Evolutionary conservation across 2,329 filamentous ascomycete genomes (phyloP).

Genomic region (Tolypocladium capitatum): DNA sequence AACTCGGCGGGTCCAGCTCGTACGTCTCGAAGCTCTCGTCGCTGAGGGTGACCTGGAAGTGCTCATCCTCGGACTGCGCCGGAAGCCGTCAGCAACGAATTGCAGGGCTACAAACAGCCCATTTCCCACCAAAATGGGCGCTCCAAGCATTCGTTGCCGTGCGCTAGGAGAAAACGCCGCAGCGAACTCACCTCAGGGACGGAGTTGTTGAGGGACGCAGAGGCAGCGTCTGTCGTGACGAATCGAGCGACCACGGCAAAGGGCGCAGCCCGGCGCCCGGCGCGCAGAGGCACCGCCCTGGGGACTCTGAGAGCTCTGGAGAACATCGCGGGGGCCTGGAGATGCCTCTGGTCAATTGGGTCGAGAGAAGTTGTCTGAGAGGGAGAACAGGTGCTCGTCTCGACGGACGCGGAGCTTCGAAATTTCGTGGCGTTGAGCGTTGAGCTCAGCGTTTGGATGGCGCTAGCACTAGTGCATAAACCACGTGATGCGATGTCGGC

Average conservation of each 20-base stretch:
- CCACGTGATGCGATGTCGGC: slow-evolving; percentile 12
- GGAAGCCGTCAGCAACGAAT: slow-evolving; percentile 7
- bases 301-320: slow-evolving; percentile 53
- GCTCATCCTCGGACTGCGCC: slow-evolving; percentile 76
- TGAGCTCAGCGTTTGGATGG: slow-evolving; percentile 27
- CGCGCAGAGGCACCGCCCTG: slow-evolving; percentile 45
- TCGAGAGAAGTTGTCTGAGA: slow-evolving; percentile 11
- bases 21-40: slow-evolving; percentile 99
- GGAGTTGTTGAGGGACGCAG: slow-evolving; percentile 72
- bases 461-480: slow-evolving; percentile 16
- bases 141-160: not conserved
- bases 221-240: slow-evolving; percentile 93
- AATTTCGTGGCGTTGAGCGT: slow-evolving; percentile 31
- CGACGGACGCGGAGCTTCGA: slow-evolving; percentile 22
- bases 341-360: slow-evolving; percentile 20
- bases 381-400: slow-evolving; percentile 16
- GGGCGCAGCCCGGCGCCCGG: slow-evolving; percentile 27
- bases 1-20: slow-evolving; percentile 90
- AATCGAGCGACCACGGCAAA: slow-evolving; percentile 46
- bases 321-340: slow-evolving; percentile 43
- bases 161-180: slow-evolving; percentile 1
- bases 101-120: not conserved
- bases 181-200: slow-evolving; percentile 32
- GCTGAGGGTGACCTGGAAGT: slow-evolving; percentile 82
- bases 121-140: not conserved